These are phyloP conservation scores for Torulaspora maleeae DNA, from an alignment of 805 yeast species.

Conservation along the genomic window DNA sequence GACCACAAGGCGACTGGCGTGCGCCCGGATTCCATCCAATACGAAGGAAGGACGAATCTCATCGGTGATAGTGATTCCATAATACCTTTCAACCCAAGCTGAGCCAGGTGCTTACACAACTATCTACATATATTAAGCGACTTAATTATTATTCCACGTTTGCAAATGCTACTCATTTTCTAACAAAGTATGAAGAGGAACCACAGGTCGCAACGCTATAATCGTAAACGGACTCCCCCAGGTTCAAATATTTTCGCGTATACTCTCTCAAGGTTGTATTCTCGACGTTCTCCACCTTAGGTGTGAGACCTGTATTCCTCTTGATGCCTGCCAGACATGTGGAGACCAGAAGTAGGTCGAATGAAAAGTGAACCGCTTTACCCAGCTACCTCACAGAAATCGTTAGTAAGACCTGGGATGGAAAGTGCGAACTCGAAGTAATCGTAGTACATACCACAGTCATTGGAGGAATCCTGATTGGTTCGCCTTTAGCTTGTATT, in stretches of 20 bases:
- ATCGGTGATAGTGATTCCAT: constrained; percentile 7
- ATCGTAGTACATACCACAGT: background rate
- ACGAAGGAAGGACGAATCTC: constrained; percentile 1
- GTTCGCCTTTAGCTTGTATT: too few species aligned
- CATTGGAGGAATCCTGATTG: background rate
- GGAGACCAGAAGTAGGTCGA: constrained; percentile 59
- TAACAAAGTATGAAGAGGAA: constrained; percentile 66
- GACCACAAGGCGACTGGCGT: constrained; percentile 8
- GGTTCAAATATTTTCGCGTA: constrained; percentile 61
- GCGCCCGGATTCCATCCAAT: background rate
- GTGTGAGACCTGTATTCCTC: constrained; percentile 64
- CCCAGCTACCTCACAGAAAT: constrained; percentile 38
- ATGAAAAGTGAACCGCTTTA: constrained; percentile 51
- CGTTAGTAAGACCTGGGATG: background rate
- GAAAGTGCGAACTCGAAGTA: too few species aligned
- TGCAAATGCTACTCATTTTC: constrained; percentile 38
- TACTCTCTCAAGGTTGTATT: constrained; percentile 47
- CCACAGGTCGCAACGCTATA: constrained; percentile 63
- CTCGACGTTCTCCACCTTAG: constrained; percentile 47
- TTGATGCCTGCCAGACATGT: constrained; percentile 69
- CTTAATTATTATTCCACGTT: too few species aligned
- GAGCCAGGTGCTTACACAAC: constrained; percentile 1
- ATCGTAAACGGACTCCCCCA: constrained; percentile 85
- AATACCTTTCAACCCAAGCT: constrained; percentile 19
- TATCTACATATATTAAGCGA: background rate